Evolutionary conservation across 176 grass and related monocot species (phyloP).

Genomic region (Zizania latifolia): DNA sequence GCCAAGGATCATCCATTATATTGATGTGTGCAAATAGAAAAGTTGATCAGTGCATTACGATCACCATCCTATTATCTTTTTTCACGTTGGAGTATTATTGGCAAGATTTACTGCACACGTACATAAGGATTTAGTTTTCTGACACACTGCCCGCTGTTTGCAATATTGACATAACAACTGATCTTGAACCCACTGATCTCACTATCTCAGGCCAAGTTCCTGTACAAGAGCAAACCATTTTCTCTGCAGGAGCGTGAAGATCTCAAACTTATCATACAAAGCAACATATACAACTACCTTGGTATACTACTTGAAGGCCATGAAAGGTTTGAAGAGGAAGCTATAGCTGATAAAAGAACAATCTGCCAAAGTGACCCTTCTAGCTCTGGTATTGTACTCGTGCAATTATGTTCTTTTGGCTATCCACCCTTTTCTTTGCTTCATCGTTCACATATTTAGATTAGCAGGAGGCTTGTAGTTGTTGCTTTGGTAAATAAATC

Average conservation of each 20-base stretch:
- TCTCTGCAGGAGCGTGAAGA: conserved; percentile 69
- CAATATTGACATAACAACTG: neutral
- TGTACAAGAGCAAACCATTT: conserved; percentile 74
- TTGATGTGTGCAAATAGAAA: neutral
- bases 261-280: conserved; percentile 86
- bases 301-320: conserved; percentile 78
- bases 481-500: conserved; percentile 10
- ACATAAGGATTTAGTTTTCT: conserved; percentile 1
- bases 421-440: neutral
- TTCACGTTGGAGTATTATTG: neutral
- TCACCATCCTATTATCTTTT: neutral
- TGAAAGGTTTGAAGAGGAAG: conserved; percentile 85
- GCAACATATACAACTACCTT: conserved; percentile 85
- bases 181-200: conserved; percentile 28
- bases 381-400: conserved; percentile 34
- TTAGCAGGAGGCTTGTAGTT: neutral
- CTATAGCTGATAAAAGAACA: conserved; percentile 48
- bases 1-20: neutral
- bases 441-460: neutral
- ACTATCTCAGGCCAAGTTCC: conserved; percentile 77
- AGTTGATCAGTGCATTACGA: conserved; percentile 3
- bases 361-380: conserved; percentile 35
- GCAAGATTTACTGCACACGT: conserved; percentile 6
- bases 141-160: neutral
- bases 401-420: neutral